Percentiles rank a stretch among this genome's conserved stretches.
phyloP scores from a whole-genome alignment of 495 filamentous ascomycete genomes.

The Saxophila tyrrhenica region DNA sequence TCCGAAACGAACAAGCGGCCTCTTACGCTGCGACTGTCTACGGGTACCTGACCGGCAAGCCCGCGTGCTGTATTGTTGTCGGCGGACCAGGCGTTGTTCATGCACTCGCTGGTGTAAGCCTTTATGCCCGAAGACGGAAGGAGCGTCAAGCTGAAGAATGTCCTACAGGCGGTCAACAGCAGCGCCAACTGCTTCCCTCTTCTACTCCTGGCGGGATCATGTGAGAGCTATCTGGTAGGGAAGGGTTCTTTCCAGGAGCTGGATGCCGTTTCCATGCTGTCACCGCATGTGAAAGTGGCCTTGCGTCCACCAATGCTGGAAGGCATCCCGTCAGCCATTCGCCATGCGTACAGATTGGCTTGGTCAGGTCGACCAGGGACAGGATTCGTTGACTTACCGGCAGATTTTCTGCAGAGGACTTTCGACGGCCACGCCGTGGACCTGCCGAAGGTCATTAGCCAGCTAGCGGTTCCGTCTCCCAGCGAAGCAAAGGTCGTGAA shows the following conservation, averaged over 20 bases:
- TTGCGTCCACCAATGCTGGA: constrained; percentile 37
- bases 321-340: constrained; percentile 37
- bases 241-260: constrained; percentile 53
- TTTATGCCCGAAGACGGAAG: background rate
- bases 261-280: constrained; percentile 45
- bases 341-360: constrained; percentile 42
- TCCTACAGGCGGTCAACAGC: background rate
- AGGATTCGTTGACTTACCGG: constrained; percentile 48
- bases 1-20: constrained; percentile 54
- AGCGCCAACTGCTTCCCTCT: constrained; percentile 46
- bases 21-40: constrained; percentile 52
- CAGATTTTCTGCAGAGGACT: constrained; percentile 45
- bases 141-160: background rate
- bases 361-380: constrained; percentile 49
- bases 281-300: constrained; percentile 46
- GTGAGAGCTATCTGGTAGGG: constrained; percentile 40
- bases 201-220: constrained; percentile 46
- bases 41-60: constrained; percentile 51
- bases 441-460: background rate
- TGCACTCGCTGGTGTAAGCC: constrained; percentile 44
- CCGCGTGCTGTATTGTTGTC: constrained; percentile 51
- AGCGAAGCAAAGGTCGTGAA: constrained; percentile 35
- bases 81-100: constrained; percentile 54
- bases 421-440: background rate
- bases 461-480: background rate